A percentile compares a stretch with the other conserved stretches of the same genome.
Evolutionary conservation across 768 basidiomycete genomes (phyloP).

Genomic region (Dioszegia aurantiaca): DNA sequence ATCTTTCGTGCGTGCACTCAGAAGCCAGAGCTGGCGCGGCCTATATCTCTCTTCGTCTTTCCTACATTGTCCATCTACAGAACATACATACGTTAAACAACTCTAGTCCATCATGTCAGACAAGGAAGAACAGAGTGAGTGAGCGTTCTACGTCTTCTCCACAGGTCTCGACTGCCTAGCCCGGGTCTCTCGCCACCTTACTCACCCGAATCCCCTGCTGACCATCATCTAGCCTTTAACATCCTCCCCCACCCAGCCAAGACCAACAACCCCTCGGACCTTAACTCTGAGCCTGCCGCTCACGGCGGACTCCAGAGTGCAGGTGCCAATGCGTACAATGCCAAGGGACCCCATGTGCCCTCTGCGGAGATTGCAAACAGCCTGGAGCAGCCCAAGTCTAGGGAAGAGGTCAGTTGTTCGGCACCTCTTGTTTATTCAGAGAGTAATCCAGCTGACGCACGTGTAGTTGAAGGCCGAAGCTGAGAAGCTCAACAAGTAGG

Average conservation of each 20-base stretch:
- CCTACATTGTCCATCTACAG: no score
- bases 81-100: no score
- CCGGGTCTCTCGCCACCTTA: not conserved
- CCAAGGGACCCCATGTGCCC: slow-evolving; percentile 46
- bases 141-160: not conserved
- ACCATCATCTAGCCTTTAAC: slow-evolving; percentile 38
- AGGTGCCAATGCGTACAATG: slow-evolving; percentile 46
- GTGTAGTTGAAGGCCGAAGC: slow-evolving; percentile 43
- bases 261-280: slow-evolving; percentile 51
- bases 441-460: slow-evolving; percentile 6
- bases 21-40: slow-evolving; percentile 1
- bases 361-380: slow-evolving; percentile 35
- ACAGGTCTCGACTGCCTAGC: not conserved
- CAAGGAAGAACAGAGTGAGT: slow-evolving; percentile 24
- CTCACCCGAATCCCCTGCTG: slow-evolving; percentile 1
- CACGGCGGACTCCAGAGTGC: slow-evolving; percentile 43
- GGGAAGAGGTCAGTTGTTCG: slow-evolving; percentile 49
- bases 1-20: not conserved
- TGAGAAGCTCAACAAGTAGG: slow-evolving; percentile 41
- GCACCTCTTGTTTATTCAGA: no score
- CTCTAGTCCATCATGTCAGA: slow-evolving; percentile 15
- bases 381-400: slow-evolving; percentile 49
- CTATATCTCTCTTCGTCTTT: not conserved
- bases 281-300: slow-evolving; percentile 40
- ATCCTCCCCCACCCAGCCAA: slow-evolving; percentile 53